Conservation (phyloP, 768 basidiomycete genomes). For the Boletus eberwhitei region DNA sequence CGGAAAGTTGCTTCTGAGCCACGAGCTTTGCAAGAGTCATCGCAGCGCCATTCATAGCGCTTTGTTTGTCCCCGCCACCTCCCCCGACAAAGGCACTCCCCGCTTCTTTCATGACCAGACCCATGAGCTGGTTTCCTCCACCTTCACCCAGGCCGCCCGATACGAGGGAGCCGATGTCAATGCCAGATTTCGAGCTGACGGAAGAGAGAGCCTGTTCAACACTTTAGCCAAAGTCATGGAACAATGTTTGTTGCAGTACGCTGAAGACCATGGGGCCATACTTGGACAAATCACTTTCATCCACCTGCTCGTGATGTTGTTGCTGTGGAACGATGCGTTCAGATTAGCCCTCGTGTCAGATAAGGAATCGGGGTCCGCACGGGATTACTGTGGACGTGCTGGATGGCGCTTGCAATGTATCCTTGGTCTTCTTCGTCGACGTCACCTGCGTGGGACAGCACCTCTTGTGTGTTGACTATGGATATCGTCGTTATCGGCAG, state of each 20-base stretch:
- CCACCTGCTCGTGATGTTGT: slow-evolving; percentile 15
- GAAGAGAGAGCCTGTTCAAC: slow-evolving; percentile 19
- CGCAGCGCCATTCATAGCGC: slow-evolving; percentile 80
- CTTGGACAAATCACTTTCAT: slow-evolving; percentile 5
- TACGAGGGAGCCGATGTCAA: slow-evolving; percentile 23
- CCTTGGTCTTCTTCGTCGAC: slow-evolving; percentile 6
- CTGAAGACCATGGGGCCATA: slow-evolving; percentile 22
- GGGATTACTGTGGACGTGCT: slow-evolving; percentile 22
- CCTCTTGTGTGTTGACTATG: slow-evolving; percentile 64
- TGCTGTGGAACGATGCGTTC: slow-evolving; percentile 4
- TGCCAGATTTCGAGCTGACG: slow-evolving; percentile 28
- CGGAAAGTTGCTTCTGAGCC: slow-evolving; percentile 54
- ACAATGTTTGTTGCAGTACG: slow-evolving; percentile 2
- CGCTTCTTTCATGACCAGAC: slow-evolving; percentile 83
- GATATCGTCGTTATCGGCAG: slow-evolving; percentile 1
- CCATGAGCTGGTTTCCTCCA: slow-evolving; percentile 65
- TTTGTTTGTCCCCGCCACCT: slow-evolving; percentile 67
- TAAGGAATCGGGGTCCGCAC: slow-evolving; percentile 1
- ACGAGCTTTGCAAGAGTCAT: slow-evolving; percentile 84
- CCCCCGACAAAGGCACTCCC: slow-evolving; percentile 67
- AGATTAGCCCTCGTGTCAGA: not conserved
- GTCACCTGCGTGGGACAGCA: slow-evolving; percentile 46
- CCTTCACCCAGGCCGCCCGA: slow-evolving; percentile 39
- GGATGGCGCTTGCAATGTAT: slow-evolving; percentile 15
- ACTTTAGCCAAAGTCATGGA: slow-evolving; percentile 2